Conservation (phyloP, 2,329 filamentous ascomycete species). For the Clonostachys sp. region DNA sequence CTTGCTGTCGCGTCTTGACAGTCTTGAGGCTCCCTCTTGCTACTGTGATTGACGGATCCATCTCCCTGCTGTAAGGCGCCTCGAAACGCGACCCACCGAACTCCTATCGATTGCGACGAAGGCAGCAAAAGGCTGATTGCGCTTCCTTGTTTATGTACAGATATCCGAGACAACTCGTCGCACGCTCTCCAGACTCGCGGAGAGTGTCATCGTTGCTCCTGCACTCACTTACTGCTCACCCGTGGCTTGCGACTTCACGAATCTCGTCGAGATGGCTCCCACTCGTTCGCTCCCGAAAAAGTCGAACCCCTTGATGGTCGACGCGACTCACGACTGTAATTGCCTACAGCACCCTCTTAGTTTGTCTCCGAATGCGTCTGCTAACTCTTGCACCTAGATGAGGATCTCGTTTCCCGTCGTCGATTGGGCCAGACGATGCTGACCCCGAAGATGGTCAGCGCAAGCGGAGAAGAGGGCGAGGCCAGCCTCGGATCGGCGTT, state of each 20-base stretch:
- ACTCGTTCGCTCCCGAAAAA: constrained; percentile 3
- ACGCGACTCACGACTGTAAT: constrained; percentile 60
- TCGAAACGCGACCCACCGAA: too few species aligned
- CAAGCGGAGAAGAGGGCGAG: constrained; percentile 54
- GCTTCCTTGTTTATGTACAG: too few species aligned
- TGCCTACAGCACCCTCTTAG: too few species aligned
- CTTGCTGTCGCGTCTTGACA: too few species aligned
- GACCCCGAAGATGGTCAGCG: constrained; percentile 65
- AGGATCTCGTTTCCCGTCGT: constrained; percentile 74
- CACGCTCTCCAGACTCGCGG: too few species aligned
- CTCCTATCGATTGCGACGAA: too few species aligned
- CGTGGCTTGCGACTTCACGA: constrained; percentile 1
- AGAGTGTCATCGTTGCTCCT: too few species aligned
- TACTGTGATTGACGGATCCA: too few species aligned
- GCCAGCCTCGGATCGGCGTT: constrained; percentile 75
- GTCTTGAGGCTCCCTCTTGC: too few species aligned
- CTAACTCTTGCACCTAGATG: constrained; percentile 39
- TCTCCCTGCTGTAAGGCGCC: too few species aligned
- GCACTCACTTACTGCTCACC: background rate
- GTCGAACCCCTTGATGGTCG: constrained; percentile 23
- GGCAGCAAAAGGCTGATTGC: too few species aligned
- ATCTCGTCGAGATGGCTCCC: background rate
- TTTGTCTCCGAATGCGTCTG: background rate
- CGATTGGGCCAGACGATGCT: constrained; percentile 91
- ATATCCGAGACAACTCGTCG: too few species aligned